These are phyloP conservation scores for Lipomyces lipofer DNA, from an alignment of 805 yeast genomes.

Conservation along the genomic window DNA sequence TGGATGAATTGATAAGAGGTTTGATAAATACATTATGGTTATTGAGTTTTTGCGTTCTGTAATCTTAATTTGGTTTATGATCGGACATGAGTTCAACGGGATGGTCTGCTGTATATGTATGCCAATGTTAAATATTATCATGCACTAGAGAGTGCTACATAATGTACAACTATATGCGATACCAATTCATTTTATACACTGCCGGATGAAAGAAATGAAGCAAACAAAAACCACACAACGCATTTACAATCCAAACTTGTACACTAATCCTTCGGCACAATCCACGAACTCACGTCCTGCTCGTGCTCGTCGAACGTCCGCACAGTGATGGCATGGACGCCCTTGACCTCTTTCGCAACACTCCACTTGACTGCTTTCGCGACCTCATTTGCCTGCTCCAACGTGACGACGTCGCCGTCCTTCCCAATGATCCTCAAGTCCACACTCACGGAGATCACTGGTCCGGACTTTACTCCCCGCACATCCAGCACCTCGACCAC, in stretches of 20 bases:
- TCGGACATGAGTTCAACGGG: too few species aligned
- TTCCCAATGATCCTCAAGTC: constrained; percentile 15
- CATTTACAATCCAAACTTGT: too few species aligned
- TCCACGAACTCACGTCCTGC: constrained; percentile 14
- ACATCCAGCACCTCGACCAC: constrained; percentile 12
- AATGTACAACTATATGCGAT: too few species aligned
- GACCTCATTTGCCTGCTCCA: constrained; percentile 18
- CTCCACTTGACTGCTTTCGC: constrained; percentile 6
- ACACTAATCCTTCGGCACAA: constrained; percentile 6
- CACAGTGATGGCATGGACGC: constrained; percentile 14
- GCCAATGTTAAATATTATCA: too few species aligned
- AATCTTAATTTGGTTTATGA: too few species aligned
- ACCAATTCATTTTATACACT: too few species aligned
- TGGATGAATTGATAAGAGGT: too few species aligned
- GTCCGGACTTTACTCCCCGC: constrained; percentile 28
- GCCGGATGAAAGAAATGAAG: too few species aligned
- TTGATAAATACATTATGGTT: too few species aligned
- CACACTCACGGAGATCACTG: constrained; percentile 22
- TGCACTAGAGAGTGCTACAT: too few species aligned
- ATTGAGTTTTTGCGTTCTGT: not conserved
- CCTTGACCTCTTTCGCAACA: constrained; percentile 15
- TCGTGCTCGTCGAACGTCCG: constrained; percentile 22
- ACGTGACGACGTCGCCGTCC: constrained; percentile 1
- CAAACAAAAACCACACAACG: too few species aligned
- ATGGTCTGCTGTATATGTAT: too few species aligned